Evolutionary conservation across 2,329 filamentous ascomycete species (phyloP).

Genomic region (Trichophyton benhamiae): DNA sequence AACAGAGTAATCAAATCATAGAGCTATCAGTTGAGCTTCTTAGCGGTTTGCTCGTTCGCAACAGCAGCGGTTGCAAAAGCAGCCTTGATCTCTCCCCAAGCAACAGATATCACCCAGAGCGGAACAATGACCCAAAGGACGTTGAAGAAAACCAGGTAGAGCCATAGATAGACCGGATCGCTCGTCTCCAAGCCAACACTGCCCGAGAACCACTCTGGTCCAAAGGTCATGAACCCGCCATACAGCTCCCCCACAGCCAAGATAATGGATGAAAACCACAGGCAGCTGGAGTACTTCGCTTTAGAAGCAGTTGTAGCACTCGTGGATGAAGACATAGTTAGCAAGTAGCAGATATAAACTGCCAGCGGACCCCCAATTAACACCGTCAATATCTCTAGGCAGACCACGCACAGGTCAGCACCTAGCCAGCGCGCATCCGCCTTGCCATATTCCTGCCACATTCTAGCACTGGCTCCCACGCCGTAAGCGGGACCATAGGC

Average conservation of each 20-base stretch:
- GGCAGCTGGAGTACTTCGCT: constrained; percentile 20
- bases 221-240: constrained; percentile 53
- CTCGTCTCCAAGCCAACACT: constrained; percentile 45
- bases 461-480: constrained; percentile 38
- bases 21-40: constrained; percentile 4
- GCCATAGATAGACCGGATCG: constrained; percentile 51
- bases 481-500: constrained; percentile 50
- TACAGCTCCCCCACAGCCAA: constrained; percentile 54
- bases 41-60: neutral
- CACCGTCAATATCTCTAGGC: constrained; percentile 50
- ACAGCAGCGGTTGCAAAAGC: constrained; percentile 25
- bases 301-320: constrained; percentile 10
- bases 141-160: constrained; percentile 55
- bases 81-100: constrained; percentile 33
- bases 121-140: constrained; percentile 50
- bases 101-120: constrained; percentile 44
- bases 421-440: constrained; percentile 50
- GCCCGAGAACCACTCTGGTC: constrained; percentile 51
- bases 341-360: constrained; percentile 43
- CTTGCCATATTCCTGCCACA: constrained; percentile 57
- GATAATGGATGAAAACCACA: constrained; percentile 47
- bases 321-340: constrained; percentile 23
- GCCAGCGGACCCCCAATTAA: constrained; percentile 47
- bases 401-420: constrained; percentile 47
- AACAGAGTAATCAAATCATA: neutral